Percentiles rank a stretch among this genome's conserved stretches.
Evolutionary conservation across 768 basidiomycete species (phyloP).

Genomic region (Lactifluus echinatus): DNA sequence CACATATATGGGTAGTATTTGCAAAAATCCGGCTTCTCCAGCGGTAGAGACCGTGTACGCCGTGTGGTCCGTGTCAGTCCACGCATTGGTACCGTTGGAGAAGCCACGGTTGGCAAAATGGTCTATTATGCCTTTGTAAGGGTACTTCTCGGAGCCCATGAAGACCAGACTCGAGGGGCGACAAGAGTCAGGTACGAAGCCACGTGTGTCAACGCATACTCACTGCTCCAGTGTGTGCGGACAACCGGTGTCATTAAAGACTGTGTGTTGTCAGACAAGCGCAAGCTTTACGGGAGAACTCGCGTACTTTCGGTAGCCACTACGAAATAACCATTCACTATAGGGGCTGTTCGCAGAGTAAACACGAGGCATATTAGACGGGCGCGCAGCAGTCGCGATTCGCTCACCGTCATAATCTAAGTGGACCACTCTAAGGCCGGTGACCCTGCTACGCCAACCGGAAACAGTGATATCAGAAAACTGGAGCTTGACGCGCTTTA

Average conservation of each 20-base stretch:
- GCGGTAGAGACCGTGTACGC: slow-evolving; percentile 96
- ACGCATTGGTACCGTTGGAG: slow-evolving; percentile 88
- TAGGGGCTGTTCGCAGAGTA: slow-evolving; percentile 47
- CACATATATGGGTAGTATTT: slow-evolving; percentile 80
- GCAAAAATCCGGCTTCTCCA: slow-evolving; percentile 85
- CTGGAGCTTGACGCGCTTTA: slow-evolving; percentile 66
- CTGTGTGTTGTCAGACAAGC: slow-evolving; percentile 31
- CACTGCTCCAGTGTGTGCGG: slow-evolving; percentile 96
- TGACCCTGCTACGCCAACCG: slow-evolving; percentile 82
- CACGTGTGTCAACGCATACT: slow-evolving; percentile 25
- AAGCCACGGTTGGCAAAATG: slow-evolving; percentile 91
- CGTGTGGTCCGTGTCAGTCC: slow-evolving; percentile 94
- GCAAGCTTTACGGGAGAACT: neutral
- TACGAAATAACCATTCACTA: slow-evolving; percentile 87
- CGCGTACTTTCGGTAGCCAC: slow-evolving; percentile 80
- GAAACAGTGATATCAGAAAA: slow-evolving; percentile 75
- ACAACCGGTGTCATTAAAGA: slow-evolving; percentile 90
- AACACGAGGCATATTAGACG: slow-evolving; percentile 6
- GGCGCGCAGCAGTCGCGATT: neutral
- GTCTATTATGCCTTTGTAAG: slow-evolving; percentile 94
- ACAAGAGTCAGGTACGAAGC: neutral
- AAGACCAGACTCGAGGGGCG: slow-evolving; percentile 60
- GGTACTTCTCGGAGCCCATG: slow-evolving; percentile 92
- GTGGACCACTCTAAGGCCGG: slow-evolving; percentile 86
- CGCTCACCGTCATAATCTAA: slow-evolving; percentile 77